These are phyloP conservation scores for Chrysoporthe puriensis DNA, from an alignment of 2,329 filamentous ascomycete genomes.

Conservation along the genomic window DNA sequence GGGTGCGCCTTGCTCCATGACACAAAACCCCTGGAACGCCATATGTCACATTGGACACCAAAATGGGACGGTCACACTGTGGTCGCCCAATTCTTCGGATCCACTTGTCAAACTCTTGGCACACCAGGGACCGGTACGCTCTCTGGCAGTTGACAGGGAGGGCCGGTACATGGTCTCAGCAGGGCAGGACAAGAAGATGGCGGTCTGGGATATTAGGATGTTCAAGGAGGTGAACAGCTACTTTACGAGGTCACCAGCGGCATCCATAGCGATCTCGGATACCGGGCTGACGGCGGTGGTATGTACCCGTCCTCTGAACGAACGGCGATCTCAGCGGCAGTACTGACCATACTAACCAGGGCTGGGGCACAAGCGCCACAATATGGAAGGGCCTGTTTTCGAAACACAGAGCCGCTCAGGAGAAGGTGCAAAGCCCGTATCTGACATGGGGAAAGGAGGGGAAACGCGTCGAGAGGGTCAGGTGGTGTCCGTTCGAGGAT, in stretches of 20 bases:
- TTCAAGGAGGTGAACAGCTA: conserved; percentile 93
- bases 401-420: conserved; percentile 69
- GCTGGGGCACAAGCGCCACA: conserved; percentile 86
- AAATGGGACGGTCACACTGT: conserved; percentile 91
- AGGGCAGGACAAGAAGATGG: conserved; percentile 87
- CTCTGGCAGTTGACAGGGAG: conserved; percentile 82
- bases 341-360: conserved; percentile 37
- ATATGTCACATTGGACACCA: conserved; percentile 92
- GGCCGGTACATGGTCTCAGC: conserved; percentile 95
- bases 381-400: conserved; percentile 91
- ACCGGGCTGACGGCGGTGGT: conserved; percentile 79
- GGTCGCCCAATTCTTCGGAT: conserved; percentile 89
- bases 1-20: conserved; percentile 80
- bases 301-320: background rate
- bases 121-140: conserved; percentile 85
- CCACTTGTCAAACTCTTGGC: conserved; percentile 90
- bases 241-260: conserved; percentile 79
- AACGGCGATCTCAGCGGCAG: too few species aligned
- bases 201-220: conserved; percentile 94
- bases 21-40: conserved; percentile 90
- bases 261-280: conserved; percentile 86
- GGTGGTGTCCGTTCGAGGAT: conserved; percentile 96
- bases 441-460: conserved; percentile 92
- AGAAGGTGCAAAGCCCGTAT: conserved; percentile 85
- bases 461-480: conserved; percentile 75